A percentile compares a stretch with the other conserved stretches of the same genome.
These are phyloP conservation scores for Nidularia sp. DNA, from an alignment of 768 basidiomycete species.

Conservation along the genomic window DNA sequence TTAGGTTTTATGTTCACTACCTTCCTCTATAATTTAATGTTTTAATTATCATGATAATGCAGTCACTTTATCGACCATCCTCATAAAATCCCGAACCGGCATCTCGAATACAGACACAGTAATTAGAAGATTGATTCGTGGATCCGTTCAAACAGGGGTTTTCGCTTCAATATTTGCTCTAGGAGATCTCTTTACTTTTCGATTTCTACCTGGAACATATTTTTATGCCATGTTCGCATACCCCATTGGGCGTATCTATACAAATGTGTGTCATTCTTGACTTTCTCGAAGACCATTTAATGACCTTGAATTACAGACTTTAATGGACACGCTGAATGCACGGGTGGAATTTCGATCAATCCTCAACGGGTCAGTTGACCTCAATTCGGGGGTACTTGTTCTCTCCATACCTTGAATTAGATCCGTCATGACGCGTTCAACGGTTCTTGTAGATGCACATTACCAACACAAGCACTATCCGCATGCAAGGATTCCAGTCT, in stretches of 20 bases:
- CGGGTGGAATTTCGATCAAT: not conserved
- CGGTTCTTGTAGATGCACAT: not conserved
- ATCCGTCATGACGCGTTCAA: not conserved
- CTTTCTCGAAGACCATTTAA: not conserved
- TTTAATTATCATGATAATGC: not conserved
- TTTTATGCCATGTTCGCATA: conserved; percentile 4
- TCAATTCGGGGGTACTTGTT: not conserved
- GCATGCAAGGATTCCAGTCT: not conserved
- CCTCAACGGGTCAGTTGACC: not conserved
- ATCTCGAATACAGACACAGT: not conserved
- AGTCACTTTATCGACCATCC: not conserved
- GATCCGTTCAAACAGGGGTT: not conserved
- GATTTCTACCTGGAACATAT: not conserved
- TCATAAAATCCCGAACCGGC: not conserved
- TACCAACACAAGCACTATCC: not conserved
- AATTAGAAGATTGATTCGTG: not conserved
- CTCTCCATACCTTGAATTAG: not conserved
- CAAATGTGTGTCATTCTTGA: not conserved
- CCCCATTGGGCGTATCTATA: conserved; percentile 3
- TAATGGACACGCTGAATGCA: not conserved
- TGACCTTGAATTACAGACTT: not conserved
- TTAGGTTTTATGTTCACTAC: not conserved
- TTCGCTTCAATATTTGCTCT: not conserved
- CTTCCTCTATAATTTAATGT: not conserved
- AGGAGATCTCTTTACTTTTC: not conserved